A percentile compares a stretch with the other conserved stretches of the same genome.
phyloP scores from a whole-genome alignment of 2,329 filamentous ascomycete species.

The Stenocarpella maydis region DNA sequence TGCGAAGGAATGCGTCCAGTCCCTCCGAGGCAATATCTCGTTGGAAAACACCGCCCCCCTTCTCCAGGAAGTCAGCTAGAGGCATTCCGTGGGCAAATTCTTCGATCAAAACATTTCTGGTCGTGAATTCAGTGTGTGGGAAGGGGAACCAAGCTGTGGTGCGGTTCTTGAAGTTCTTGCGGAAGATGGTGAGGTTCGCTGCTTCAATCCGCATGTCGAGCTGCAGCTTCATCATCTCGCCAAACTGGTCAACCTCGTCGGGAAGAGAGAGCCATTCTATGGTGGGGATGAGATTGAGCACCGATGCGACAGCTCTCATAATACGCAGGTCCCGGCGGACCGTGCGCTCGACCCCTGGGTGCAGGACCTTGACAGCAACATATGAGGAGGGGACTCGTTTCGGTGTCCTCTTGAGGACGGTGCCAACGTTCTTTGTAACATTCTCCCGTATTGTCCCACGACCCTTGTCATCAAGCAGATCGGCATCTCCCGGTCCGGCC shows the following conservation, averaged over 20 bases:
- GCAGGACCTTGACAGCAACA: constrained; percentile 94
- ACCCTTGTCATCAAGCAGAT: constrained; percentile 52
- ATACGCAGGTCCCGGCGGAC: constrained; percentile 92
- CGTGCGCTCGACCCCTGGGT: constrained; percentile 87
- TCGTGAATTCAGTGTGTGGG: constrained; percentile 91
- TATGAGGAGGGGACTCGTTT: constrained; percentile 87
- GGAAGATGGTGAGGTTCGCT: constrained; percentile 87
- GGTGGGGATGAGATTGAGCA: constrained; percentile 87
- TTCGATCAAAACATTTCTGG: constrained; percentile 89
- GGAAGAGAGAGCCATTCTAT: constrained; percentile 98
- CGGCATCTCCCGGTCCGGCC: constrained; percentile 68
- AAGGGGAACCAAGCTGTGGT: constrained; percentile 97
- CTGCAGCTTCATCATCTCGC: constrained; percentile 98
- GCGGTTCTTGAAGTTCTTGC: constrained; percentile 87
- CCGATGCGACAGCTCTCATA: constrained; percentile 88
- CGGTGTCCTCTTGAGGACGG: constrained; percentile 85
- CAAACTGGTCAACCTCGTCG: constrained; percentile 92
- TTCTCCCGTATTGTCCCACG: constrained; percentile 64
- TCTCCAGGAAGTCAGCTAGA: constrained; percentile 86
- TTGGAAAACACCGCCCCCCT: constrained; percentile 91
- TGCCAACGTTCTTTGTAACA: constrained; percentile 83
- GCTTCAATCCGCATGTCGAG: constrained; percentile 94
- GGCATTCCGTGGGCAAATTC: constrained; percentile 97
- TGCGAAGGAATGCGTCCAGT: constrained; percentile 92
- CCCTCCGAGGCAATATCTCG: constrained; percentile 95